Evolutionary conservation across 768 basidiomycete genomes (phyloP).

Genomic region (Tylopilus felleus): DNA sequence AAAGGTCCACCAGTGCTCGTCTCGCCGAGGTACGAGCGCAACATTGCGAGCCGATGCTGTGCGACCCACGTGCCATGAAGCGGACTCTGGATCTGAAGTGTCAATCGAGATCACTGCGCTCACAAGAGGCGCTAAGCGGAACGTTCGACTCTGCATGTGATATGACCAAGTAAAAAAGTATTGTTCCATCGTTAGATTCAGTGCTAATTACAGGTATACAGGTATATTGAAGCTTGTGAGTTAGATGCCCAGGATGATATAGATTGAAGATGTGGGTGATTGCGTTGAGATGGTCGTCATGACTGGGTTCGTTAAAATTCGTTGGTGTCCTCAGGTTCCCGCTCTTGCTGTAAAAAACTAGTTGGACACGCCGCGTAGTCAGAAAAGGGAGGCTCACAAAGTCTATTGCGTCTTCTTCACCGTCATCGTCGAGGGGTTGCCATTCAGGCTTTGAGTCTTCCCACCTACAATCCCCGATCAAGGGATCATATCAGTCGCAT

Average conservation of each 20-base stretch:
- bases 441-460: constrained; percentile 16
- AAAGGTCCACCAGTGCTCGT: no score
- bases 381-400: constrained; percentile 6
- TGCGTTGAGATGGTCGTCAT: background rate
- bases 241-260: background rate
- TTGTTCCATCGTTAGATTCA: background rate
- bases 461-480: constrained; percentile 18
- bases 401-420: constrained; percentile 16
- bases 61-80: no score
- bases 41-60: no score
- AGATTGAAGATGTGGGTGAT: background rate
- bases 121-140: no score
- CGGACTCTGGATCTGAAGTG: background rate
- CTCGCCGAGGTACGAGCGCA: no score
- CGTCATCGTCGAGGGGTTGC: constrained; percentile 27
- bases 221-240: background rate
- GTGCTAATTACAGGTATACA: background rate
- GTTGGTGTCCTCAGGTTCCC: background rate
- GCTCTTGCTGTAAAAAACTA: background rate
- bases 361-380: no score
- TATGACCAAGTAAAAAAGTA: no score
- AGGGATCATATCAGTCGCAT: background rate
- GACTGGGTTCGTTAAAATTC: background rate
- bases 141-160: no score
- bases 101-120: no score